Percentiles rank a stretch among this genome's conserved stretches.
Conservation (phyloP, 148 eudicot genomes). For the Spergularia bocconei region DNA sequence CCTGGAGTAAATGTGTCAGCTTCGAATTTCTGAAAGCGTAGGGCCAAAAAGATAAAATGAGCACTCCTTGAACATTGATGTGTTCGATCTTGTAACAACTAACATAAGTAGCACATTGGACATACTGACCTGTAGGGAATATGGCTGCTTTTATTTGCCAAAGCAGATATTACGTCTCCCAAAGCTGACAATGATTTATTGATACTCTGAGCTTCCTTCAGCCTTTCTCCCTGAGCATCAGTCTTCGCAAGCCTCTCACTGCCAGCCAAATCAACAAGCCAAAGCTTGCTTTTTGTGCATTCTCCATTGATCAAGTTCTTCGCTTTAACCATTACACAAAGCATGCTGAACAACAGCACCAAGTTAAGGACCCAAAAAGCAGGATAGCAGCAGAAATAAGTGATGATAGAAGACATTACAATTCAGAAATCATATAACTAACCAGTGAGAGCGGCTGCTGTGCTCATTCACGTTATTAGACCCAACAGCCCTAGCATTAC, state of each 20-base stretch:
- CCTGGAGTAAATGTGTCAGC: slow-evolving; percentile 87
- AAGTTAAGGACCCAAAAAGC: not conserved
- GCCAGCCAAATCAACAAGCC: slow-evolving; percentile 98
- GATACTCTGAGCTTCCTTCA: slow-evolving; percentile 94
- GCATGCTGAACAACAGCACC: slow-evolving; percentile 53
- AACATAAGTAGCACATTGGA: not conserved
- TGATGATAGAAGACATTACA: not conserved
- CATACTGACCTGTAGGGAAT: slow-evolving; percentile 71
- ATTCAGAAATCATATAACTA: slow-evolving; percentile 4
- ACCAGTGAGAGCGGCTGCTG: slow-evolving; percentile 98
- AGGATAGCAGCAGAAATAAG: not conserved
- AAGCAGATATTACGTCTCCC: slow-evolving; percentile 94
- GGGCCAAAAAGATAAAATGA: not conserved
- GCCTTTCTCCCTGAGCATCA: slow-evolving; percentile 83
- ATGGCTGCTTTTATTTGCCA: slow-evolving; percentile 83
- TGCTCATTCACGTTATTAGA: slow-evolving; percentile 95
- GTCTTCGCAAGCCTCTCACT: slow-evolving; percentile 96
- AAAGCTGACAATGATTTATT: slow-evolving; percentile 88
- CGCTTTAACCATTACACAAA: slow-evolving; percentile 70
- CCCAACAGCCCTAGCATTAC: slow-evolving; percentile 88
- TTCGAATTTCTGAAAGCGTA: slow-evolving; percentile 68
- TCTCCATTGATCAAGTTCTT: slow-evolving; percentile 85
- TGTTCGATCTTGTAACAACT: too few species aligned
- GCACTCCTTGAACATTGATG: not conserved
- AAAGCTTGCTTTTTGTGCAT: slow-evolving; percentile 92